Conservation (phyloP, 2,329 filamentous ascomycete genomes). For the Blastomyces gilchristii region DNA sequence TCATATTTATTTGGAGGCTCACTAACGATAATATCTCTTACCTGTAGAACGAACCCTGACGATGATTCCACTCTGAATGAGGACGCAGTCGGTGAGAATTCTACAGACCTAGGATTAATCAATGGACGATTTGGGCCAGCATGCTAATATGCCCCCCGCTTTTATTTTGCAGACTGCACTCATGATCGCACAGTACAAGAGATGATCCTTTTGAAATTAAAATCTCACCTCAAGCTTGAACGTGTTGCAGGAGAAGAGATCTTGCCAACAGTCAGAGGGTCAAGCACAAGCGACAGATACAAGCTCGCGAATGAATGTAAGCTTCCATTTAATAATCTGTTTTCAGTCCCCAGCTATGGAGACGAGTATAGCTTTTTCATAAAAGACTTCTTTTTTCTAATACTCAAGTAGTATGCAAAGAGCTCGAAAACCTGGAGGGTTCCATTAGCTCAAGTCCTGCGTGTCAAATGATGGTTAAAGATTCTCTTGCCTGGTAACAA, state of each 20-base stretch:
- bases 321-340: not conserved
- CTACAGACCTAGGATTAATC: not conserved
- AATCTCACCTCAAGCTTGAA: slow-evolving; percentile 15
- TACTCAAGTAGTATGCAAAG: slow-evolving; percentile 17
- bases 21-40: not conserved
- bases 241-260: slow-evolving; percentile 12
- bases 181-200: slow-evolving; percentile 9
- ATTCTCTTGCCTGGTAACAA: slow-evolving; percentile 4
- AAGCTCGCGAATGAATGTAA: slow-evolving; percentile 7
- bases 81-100: not conserved
- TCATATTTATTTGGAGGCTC: not conserved
- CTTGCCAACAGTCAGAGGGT: slow-evolving; percentile 8
- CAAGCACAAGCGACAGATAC: slow-evolving; percentile 4
- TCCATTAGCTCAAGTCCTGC: not conserved
- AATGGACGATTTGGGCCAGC: not conserved
- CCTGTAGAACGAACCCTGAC: not conserved
- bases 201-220: slow-evolving; percentile 11
- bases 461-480: not conserved
- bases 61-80: not conserved
- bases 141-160: not conserved
- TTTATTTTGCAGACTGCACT: not conserved
- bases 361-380: not conserved
- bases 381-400: not conserved
- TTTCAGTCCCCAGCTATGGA: not conserved
- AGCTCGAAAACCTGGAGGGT: slow-evolving; percentile 15